Conservation (phyloP, 148 eudicot genomes). For the Salicornia ramosissima region DNA sequence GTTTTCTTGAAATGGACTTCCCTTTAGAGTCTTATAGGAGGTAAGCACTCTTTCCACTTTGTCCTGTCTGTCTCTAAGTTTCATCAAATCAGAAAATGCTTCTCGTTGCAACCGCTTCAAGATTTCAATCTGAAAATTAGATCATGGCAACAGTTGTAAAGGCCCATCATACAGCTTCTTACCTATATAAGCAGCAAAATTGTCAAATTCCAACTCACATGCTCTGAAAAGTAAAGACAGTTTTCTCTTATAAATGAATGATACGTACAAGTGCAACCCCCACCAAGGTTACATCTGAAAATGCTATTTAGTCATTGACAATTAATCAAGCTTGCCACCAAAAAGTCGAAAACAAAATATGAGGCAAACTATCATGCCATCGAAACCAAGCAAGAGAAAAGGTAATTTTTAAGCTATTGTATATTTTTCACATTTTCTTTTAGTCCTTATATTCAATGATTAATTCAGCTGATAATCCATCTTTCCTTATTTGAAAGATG, state of each 20-base stretch:
- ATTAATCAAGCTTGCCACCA: not conserved
- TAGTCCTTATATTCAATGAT: too few relatives aligned
- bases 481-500: too few relatives aligned
- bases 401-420: too few relatives aligned
- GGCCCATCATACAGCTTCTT: slow-evolving; percentile 38
- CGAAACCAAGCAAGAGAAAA: too few relatives aligned
- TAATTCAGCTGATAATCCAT: too few relatives aligned
- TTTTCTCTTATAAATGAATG: not conserved
- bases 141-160: slow-evolving; percentile 46
- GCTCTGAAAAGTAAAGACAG: not conserved
- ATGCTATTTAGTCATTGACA: not conserved
- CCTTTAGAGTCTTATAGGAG: slow-evolving; percentile 52
- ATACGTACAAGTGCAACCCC: not conserved
- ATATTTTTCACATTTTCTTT: too few relatives aligned
- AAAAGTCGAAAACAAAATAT: too few relatives aligned
- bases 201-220: slow-evolving; percentile 20
- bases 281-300: not conserved
- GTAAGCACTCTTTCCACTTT: slow-evolving; percentile 73
- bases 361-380: not conserved
- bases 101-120: slow-evolving; percentile 95
- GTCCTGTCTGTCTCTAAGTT: slow-evolving; percentile 90
- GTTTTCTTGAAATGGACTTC: slow-evolving; percentile 63
- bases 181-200: slow-evolving; percentile 36
- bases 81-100: slow-evolving; percentile 94
- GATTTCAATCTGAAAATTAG: slow-evolving; percentile 84